These are phyloP conservation scores for Ophiostoma australiae DNA, from an alignment of 2,329 filamentous ascomycete genomes.

Conservation along the genomic window DNA sequence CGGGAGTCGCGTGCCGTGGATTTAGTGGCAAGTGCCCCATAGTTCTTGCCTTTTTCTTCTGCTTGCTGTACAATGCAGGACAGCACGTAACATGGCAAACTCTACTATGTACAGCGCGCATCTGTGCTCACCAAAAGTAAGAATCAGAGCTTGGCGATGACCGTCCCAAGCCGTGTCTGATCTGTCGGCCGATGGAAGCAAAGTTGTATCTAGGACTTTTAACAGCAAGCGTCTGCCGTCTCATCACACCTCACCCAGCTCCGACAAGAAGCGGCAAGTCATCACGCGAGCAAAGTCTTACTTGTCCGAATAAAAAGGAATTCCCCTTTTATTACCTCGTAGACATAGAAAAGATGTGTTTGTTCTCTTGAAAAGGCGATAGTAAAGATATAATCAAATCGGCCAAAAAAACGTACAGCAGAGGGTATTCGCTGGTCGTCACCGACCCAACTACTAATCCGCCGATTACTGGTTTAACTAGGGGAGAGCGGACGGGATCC, in stretches of 20 bases:
- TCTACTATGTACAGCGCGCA: no score
- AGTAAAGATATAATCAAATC: no score
- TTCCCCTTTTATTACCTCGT: no score
- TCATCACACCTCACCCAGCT: not conserved
- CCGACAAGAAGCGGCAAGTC: not conserved
- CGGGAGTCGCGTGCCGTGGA: not conserved
- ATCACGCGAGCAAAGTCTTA: not conserved
- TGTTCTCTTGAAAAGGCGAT: no score
- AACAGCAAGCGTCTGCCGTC: not conserved
- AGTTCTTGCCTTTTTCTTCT: not conserved
- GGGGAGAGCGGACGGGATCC: no score
- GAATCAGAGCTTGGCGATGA: not conserved
- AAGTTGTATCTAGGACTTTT: not conserved
- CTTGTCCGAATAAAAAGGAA: no score
- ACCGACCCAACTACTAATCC: no score
- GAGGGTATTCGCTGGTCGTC: no score
- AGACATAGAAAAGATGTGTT: no score
- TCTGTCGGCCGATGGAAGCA: not conserved
- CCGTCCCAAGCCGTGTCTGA: not conserved
- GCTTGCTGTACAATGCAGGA: not conserved
- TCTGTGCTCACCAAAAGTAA: no score
- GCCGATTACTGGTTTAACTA: no score
- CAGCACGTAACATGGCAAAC: not conserved
- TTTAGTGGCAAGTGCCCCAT: not conserved
- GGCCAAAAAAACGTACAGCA: no score